A percentile compares a stretch with the other conserved stretches of the same genome.
phyloP scores from a whole-genome alignment of 2,329 filamentous ascomycete genomes.

The Lachnellula willkommii region DNA sequence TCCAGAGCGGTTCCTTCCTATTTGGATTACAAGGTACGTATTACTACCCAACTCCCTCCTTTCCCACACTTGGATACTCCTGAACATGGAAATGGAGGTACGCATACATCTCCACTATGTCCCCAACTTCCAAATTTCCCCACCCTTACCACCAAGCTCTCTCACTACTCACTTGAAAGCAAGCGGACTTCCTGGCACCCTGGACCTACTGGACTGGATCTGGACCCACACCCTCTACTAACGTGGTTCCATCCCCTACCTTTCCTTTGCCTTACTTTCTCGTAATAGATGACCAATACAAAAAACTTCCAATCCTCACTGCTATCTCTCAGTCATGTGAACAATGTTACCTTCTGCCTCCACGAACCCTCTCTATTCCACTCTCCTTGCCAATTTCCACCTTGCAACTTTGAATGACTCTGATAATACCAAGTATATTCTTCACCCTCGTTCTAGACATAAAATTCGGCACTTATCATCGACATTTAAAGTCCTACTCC shows the following conservation, averaged over 20 bases:
- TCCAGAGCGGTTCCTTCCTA: not conserved
- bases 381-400: too few relatives aligned
- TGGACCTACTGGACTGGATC: constrained; percentile 8
- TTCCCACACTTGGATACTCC: not conserved
- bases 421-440: too few relatives aligned
- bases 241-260: not conserved
- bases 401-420: too few relatives aligned
- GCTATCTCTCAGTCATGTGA: too few relatives aligned
- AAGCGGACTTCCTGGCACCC: not conserved
- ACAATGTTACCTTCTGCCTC: too few relatives aligned
- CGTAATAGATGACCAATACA: not conserved
- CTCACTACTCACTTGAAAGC: constrained; percentile 31
- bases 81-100: constrained; percentile 4
- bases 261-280: not conserved
- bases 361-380: too few relatives aligned
- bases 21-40: not conserved
- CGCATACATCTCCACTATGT: constrained; percentile 9
- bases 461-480: too few relatives aligned
- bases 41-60: not conserved
- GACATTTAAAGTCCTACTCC: too few relatives aligned
- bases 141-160: constrained; percentile 1
- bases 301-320: not conserved
- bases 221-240: not conserved
- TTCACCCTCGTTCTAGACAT: too few relatives aligned
- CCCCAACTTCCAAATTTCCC: not conserved